Evolutionary conservation across 2,329 filamentous ascomycete species (phyloP).

Genomic region (Apiospora malaysiana): DNA sequence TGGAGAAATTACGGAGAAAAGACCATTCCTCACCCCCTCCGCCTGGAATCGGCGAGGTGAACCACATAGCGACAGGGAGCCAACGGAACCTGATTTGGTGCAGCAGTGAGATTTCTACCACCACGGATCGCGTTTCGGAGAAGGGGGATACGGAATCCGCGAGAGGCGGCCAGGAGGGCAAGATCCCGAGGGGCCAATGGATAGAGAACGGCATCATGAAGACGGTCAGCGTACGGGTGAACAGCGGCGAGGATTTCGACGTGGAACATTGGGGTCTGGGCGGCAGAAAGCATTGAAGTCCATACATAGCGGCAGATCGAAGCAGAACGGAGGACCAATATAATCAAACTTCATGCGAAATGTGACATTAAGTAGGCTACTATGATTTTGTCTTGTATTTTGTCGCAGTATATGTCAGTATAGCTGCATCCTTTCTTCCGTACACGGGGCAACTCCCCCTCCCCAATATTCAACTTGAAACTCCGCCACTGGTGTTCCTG

Average conservation of each 20-base stretch:
- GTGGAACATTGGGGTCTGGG: not conserved
- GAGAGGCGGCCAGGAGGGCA: not conserved
- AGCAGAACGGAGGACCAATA: not conserved
- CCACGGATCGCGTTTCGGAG: not conserved
- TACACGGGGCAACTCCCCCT: not conserved
- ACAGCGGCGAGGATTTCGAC: not conserved
- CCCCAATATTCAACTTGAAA: not conserved
- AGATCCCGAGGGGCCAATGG: not conserved
- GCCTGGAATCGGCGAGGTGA: not conserved
- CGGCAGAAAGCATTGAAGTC: not conserved
- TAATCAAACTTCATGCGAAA: not conserved
- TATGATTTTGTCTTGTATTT: conserved; percentile 12
- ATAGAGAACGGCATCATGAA: not conserved
- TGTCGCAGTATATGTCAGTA: not conserved
- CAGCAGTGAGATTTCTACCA: not conserved
- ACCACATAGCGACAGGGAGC: not conserved
- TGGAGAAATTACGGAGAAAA: not conserved
- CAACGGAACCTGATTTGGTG: conserved; percentile 10
- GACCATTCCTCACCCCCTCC: not conserved
- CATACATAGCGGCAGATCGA: not conserved
- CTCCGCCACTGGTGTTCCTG: not conserved
- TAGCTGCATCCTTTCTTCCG: not conserved
- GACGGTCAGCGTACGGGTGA: not conserved
- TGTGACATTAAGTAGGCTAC: conserved; percentile 9
- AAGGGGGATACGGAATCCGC: not conserved